Evolutionary conservation across 2,329 filamentous ascomycete species (phyloP), one percentile per base, ranked within the genome.

Genomic region (Zymoseptoria tritici): DNA sequence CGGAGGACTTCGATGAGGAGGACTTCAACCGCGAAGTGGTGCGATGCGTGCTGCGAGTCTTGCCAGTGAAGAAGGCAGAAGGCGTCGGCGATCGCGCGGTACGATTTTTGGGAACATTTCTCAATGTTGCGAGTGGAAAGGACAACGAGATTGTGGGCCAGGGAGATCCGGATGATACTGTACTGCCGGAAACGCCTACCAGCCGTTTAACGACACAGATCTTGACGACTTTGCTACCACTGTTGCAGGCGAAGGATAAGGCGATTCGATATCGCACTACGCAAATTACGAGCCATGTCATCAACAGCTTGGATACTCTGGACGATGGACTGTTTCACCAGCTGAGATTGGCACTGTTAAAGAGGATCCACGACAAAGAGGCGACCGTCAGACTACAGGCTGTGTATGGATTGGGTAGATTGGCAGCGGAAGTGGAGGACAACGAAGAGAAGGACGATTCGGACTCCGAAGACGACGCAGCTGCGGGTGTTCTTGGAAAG

Each of bases 61-160:
- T 99, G 79, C 84, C 88, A 1, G 86, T 97, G 60, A 96, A 93
- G 80, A 97, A 97, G 80, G 88, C 89, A 46, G 94, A 99, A 76
- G 81, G 84, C 13, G 92, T 90, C 1, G 94, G 91, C 22, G 93
- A 97, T 73, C 86, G 90, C 68, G 83, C 89, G 16, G 84, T 97
- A 60, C 85, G 89, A 52, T 99, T 99, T 72, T 77, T 95, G 62
- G 91, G 90, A n/a, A 79, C 91, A 49, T 99, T 96, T 74, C 77
- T 99, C 68, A 86, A 86, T 64, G 84, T 91, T 70, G 80, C 84
- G 1, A 78, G 77, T 16, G 82, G 85, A 60, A 86, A 85, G 71
- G 82, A 81, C 79, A 70, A 66, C 22, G 70, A 71, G 60, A 66
- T 72, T 20, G 61, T 67, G 1, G 61, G 59, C 29, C 56, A 67